Evolutionary conservation across 192 early-diverging fungal species (phyloP), one percentile per base, ranked within the genome.

Genomic region (Spinellus fusiger): DNA sequence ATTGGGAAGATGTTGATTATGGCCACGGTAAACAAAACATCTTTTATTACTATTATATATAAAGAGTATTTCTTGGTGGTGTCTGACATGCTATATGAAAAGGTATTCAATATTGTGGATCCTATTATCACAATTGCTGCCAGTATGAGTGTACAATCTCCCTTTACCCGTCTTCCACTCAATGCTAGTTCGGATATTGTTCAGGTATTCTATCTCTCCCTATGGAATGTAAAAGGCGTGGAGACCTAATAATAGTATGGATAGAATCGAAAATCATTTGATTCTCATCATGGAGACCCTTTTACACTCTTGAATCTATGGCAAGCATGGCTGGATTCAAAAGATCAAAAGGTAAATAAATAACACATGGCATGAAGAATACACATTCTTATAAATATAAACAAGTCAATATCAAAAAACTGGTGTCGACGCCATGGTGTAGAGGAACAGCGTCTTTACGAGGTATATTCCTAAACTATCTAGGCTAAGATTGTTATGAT

Each of bases 391-490:
- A n/a, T 55, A 15, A 35, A 46, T 34, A 22, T 56, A 13, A 71
- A 18, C 22, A 38, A 78, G 64, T 63, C 78, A 51, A 78, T 71
- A 16, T 86, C 84, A 3, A 54, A 67, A 29, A 64, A 54, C n/a
- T 88, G 86, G 86, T 87, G 83, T 52, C 71, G 62, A 31, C 66
- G 70, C 18, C 73, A 76, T 67, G 86, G 86, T n/a, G 58, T 86
- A 15, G 86, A 88, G 69, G 86, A 88, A 57, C 85, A 88, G 54
- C 75, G 86, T 26, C 33, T 88, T 31, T 88, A 88, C 61, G 86
- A 88, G 69, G 71, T 64, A 59, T 28, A 7, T 12, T n/a, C 49
- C 16, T 48, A 15, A 1, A 20, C 32, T 3, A 4, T 51, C 16
- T 15, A 16, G 0, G 16, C 18, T 50, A 31, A 35, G 7, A 34